Base-by-base conservation (phyloP, 1,284 basidiomycete genomes). In the Puccinia horiana region DNA sequence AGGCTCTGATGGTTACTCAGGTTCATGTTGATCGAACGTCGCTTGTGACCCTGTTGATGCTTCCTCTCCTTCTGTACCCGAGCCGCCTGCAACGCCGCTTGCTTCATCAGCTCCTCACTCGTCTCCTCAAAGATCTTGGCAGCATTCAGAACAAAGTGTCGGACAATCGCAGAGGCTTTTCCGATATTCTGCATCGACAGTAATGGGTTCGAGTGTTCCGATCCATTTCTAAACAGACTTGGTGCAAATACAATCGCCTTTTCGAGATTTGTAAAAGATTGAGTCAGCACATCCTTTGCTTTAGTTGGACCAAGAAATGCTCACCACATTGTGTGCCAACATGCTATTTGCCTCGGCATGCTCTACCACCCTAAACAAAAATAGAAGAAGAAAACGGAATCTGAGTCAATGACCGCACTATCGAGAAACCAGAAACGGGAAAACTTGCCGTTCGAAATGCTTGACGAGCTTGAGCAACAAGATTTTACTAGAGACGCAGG, bases 161-260 rank as follows among this genome's bases (percentile, higher is more conserved):
- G 78, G n/a, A 80, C 78, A 23, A 80, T 73, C 52, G 78, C 78
- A 23, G 78, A 80, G 8, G 78, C 78, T 73, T 80, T 80, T 61
- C 78, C 78, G 2, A 80, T 80, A 40, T 80, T 80, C 63, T 80
- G 78, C 78, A 80, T 80, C 29, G 78, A 80, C 29, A 80, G 69
- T 72, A 80, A 63, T n/a, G 78, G 78, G 72, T 80, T 80, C 16
- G 67, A 72, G 42, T 72, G 67, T 73, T 80, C 78, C 12, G 78
- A 80, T 73, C 78, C 78, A 47, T 63, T 80, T 56, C 78, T 32
- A 72, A 80, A 80, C 20, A 80, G 29, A 73, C 78, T 80, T 0
- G 78, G 78, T 29, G 78, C 78, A 61, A 80, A 80, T 4, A 80
- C 78, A 29, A 80, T 80, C 16, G 78, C 78, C 78, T 80, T 35